Evolutionary conservation across 2,329 filamentous ascomycete genomes (phyloP).

Genomic region (Podosphaera fusca): DNA sequence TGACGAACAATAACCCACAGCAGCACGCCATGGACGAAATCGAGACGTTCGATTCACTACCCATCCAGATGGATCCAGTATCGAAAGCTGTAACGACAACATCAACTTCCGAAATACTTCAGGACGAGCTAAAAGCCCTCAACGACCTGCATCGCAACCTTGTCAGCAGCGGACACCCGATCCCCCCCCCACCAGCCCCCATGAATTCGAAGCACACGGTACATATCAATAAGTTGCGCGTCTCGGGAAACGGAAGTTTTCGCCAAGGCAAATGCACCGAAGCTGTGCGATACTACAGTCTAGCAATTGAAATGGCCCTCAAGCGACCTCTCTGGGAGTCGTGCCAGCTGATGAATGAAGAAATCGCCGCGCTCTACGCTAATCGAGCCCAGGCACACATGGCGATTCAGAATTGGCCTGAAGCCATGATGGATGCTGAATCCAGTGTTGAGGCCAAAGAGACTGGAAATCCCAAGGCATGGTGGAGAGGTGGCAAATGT

Average conservation of each 20-base stretch:
- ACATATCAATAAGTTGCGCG: constrained; percentile 74
- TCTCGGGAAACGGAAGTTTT: constrained; percentile 63
- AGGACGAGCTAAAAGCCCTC: constrained; percentile 44
- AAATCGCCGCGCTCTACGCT: constrained; percentile 54
- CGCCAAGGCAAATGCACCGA: constrained; percentile 54
- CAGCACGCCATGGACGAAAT: constrained; percentile 27
- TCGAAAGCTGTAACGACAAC: constrained; percentile 47
- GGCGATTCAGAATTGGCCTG: constrained; percentile 58
- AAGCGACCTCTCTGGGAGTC: constrained; percentile 75
- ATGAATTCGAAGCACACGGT: constrained; percentile 82
- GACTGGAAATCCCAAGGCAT: constrained; percentile 76
- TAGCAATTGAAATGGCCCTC: constrained; percentile 79
- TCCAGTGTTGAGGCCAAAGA: constrained; percentile 71
- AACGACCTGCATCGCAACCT: constrained; percentile 61
- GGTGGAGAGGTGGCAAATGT: constrained; percentile 74
- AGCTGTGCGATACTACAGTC: constrained; percentile 57
- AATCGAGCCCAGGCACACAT: constrained; percentile 86
- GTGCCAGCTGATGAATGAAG: constrained; percentile 58
- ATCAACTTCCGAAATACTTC: constrained; percentile 26
- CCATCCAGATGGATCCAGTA: constrained; percentile 57
- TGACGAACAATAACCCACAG: no score
- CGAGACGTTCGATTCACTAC: constrained; percentile 61
- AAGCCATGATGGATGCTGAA: constrained; percentile 72
- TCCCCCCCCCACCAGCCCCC: constrained; percentile 67
- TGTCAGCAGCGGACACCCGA: constrained; percentile 37